Conservation (phyloP, 305 asterid genomes). For the Plantago lanceolata region DNA sequence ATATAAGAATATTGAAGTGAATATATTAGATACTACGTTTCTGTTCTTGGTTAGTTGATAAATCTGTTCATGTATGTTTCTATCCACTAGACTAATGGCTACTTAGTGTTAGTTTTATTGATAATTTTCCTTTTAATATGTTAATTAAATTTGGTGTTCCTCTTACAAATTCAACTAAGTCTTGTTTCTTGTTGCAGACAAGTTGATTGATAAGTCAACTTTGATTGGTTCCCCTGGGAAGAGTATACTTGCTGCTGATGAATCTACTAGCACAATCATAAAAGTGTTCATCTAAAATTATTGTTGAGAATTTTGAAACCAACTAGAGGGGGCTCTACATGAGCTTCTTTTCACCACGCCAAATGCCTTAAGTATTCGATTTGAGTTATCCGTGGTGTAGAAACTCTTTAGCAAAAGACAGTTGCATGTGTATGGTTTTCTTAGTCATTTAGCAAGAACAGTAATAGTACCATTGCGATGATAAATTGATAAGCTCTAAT, state of each 20-base stretch:
- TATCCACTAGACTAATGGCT: too few species aligned
- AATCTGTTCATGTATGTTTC: too few species aligned
- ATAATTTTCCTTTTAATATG: too few species aligned
- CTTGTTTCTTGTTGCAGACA: slow-evolving; percentile 30
- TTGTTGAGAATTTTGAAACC: slow-evolving; percentile 44
- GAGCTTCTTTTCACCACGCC: slow-evolving; percentile 64
- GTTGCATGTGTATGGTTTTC: slow-evolving; percentile 37
- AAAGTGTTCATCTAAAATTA: slow-evolving; percentile 44
- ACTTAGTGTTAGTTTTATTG: too few species aligned
- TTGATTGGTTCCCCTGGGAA: slow-evolving; percentile 53
- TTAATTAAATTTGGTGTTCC: too few species aligned
- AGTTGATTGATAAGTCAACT: slow-evolving; percentile 40
- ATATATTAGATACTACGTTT: too few species aligned
- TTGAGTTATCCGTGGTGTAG: slow-evolving; percentile 51
- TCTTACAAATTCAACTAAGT: too few species aligned
- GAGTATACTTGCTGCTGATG: slow-evolving; percentile 58
- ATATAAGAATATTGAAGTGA: too few species aligned
- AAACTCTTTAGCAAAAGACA: slow-evolving; percentile 51
- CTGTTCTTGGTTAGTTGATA: too few species aligned
- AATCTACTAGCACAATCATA: slow-evolving; percentile 51
- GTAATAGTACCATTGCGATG: too few species aligned
- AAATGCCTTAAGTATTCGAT: slow-evolving; percentile 51
- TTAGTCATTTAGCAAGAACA: not conserved
- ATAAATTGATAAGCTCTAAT: not conserved
- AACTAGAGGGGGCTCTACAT: slow-evolving; percentile 47